Base-by-base conservation (phyloP, 345 rosid species). In the Euphorbia lathyris region DNA sequence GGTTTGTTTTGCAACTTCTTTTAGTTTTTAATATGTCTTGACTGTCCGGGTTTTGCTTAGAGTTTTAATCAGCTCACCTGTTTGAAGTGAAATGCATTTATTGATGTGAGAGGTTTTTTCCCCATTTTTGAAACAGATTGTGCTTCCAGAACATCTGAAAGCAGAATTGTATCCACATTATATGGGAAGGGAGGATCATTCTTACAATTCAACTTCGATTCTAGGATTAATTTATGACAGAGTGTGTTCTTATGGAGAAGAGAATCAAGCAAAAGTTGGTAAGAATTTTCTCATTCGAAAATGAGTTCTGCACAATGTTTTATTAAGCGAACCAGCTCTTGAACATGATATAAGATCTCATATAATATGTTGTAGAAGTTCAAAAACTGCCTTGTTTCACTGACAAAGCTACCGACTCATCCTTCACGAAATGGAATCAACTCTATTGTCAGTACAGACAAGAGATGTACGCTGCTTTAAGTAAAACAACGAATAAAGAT, bases 151-250 rank as follows among this genome's bases (percentile, higher is more conserved):
- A 5, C 68, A 76, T 0, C 43, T 93, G 78, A 85, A 58, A 72
- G 83, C 85, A 0, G 77, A 80, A 25, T 29, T 32, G 40, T 87
- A 76, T 51, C 98, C 98, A 8, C 88, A 83, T 57, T 71, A 83
- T 74, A 82, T 93, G 97, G 87, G 74, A 72, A 80, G 72, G 0
- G 47, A 60, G 17, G 64, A 76, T 1, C 17, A 0, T 8, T 74
- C 71, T 4, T 92, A 76, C 69, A 77, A 65, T 10, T 89, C 98
- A 27, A 76, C 79, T 12, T 93, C 96, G 1, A 65, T 93, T 48
- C 73, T 90, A 80, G 97, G 97, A 68, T 45, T 58, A 25, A 88
- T 93, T 16, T 89, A 80, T 72, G 87, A 90, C 58, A 62, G 20
- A 34, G 92, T 85, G 32, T 58, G 34, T 64, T 60, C 79, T 12